Evolutionary conservation across 208 protist genomes (phyloP).

Genomic region (Acanthamoeba castellanii): DNA sequence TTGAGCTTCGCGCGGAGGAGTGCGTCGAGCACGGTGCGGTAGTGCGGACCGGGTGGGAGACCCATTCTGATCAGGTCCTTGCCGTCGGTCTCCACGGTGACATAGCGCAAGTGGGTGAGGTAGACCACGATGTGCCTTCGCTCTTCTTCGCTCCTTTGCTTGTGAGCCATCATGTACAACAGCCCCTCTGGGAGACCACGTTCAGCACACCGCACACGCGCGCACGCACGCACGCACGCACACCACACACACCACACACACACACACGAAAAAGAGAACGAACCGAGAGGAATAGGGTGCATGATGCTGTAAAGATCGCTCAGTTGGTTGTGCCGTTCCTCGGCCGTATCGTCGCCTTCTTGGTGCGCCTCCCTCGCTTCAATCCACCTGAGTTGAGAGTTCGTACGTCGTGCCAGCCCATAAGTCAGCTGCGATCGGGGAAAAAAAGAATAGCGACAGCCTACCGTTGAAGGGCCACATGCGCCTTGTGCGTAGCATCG

Average conservation of each 20-base stretch:
- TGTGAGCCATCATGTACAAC: constrained; percentile 65
- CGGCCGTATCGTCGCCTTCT: no score
- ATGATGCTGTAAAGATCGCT: not conserved
- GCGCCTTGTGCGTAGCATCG: not conserved
- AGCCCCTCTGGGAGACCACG: not conserved
- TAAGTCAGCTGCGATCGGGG: no score
- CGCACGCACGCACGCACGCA: no score
- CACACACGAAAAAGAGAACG: not conserved
- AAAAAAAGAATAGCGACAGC: not conserved
- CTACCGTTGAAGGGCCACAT: not conserved
- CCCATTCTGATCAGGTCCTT: constrained; percentile 60
- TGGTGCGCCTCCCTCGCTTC: no score
- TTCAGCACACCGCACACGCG: no score
- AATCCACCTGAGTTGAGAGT: no score
- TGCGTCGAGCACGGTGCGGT: not conserved
- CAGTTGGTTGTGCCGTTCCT: not conserved
- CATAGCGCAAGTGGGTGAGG: constrained; percentile 38
- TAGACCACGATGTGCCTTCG: constrained; percentile 27
- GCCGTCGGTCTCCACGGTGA: constrained; percentile 18
- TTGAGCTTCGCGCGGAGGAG: not conserved
- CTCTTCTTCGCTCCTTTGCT: constrained; percentile 55
- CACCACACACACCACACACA: not conserved
- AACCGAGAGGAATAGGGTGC: not conserved
- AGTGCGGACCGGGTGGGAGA: constrained; percentile 23
- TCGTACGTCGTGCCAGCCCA: no score